Evolutionary conservation across 2,329 filamentous ascomycete genomes (phyloP).

Genomic region (Juglanconis juglandina): DNA sequence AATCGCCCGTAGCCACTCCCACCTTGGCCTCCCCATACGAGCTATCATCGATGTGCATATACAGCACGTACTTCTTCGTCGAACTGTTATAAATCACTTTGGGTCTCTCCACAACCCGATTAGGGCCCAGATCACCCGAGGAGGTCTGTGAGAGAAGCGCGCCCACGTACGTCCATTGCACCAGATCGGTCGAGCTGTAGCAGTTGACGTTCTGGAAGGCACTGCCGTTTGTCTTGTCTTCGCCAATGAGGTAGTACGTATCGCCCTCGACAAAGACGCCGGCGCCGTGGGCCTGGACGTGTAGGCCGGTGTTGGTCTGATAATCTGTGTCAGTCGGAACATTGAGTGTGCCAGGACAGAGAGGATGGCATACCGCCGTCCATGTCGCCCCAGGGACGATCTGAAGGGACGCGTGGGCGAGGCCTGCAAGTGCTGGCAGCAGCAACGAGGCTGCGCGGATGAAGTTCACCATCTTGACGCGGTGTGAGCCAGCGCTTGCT

Average conservation of each 20-base stretch:
- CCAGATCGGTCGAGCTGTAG: conserved; percentile 60
- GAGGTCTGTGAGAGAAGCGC: conserved; percentile 52
- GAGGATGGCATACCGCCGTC: conserved; percentile 23
- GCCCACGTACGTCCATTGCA: conserved; percentile 60
- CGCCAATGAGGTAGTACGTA: conserved; percentile 66
- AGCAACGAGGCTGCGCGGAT: conserved; percentile 19
- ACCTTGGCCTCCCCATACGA: conserved; percentile 62
- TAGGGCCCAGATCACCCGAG: conserved; percentile 57
- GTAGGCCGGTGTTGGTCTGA: conserved; percentile 33
- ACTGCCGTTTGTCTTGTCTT: conserved; percentile 63
- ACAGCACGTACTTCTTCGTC: conserved; percentile 62
- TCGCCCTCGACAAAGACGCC: conserved; percentile 57
- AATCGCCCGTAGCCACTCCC: conserved; percentile 57
- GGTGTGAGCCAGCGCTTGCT: background rate
- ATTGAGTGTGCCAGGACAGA: background rate
- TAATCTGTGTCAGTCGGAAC: background rate
- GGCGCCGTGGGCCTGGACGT: conserved; percentile 65
- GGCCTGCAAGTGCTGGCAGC: conserved; percentile 18
- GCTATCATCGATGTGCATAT: conserved; percentile 63
- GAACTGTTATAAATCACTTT: conserved; percentile 66
- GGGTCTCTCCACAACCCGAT: conserved; percentile 63
- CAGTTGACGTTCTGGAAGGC: conserved; percentile 66
- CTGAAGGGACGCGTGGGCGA: conserved; percentile 26
- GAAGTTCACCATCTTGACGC: conserved; percentile 15
- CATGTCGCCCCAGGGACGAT: conserved; percentile 28